These are phyloP conservation scores for Megacollybia marginata DNA, from an alignment of 768 basidiomycete species.

Conservation along the genomic window DNA sequence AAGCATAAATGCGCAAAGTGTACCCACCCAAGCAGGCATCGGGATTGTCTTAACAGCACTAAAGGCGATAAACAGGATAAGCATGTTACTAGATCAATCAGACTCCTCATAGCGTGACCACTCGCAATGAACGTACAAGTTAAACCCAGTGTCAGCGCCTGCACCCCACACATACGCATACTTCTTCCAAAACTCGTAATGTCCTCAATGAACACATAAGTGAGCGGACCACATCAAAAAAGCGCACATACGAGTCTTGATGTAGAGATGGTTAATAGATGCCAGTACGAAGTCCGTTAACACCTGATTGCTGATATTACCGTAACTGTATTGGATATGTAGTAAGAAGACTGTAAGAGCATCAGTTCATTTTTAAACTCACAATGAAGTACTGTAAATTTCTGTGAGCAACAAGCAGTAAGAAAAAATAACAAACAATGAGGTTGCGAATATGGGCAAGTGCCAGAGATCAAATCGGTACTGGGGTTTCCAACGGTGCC, in stretches of 20 bases:
- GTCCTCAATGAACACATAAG: background rate
- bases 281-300: slow-evolving; percentile 16
- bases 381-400: too few species aligned
- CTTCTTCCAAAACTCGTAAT: slow-evolving; percentile 18
- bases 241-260: slow-evolving; percentile 13
- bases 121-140: slow-evolving; percentile 6
- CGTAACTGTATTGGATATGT: slow-evolving; percentile 6
- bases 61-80: slow-evolving; percentile 17
- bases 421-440: slow-evolving; percentile 2
- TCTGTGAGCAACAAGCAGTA: background rate
- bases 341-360: too few species aligned
- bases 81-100: slow-evolving; percentile 11
- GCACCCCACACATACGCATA: slow-evolving; percentile 16
- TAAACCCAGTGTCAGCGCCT: slow-evolving; percentile 18
- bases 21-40: slow-evolving; percentile 12
- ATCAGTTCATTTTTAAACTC: too few species aligned
- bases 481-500: slow-evolving; percentile 13
- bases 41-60: slow-evolving; percentile 14
- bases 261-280: slow-evolving; percentile 15
- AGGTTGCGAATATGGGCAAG: slow-evolving; percentile 15
- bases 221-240: background rate
- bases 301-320: slow-evolving; percentile 12
- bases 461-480: slow-evolving; percentile 15
- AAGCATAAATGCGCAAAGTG: too few species aligned
- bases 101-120: background rate